Base-by-base conservation (phyloP, 2,329 filamentous ascomycete genomes). In the Microascus cirrosus region DNA sequence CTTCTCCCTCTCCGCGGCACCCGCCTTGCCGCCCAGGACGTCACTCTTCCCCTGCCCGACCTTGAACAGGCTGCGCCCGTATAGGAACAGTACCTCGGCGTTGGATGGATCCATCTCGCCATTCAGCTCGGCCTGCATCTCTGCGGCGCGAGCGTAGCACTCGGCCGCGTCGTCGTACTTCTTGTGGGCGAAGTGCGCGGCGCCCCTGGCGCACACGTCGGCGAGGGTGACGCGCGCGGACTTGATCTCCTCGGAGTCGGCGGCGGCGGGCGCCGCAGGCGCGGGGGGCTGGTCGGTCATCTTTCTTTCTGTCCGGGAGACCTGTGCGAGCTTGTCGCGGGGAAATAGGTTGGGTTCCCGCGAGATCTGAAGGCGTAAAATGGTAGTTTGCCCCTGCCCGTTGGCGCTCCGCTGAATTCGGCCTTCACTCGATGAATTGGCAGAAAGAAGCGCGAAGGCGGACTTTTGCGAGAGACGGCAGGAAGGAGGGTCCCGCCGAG, bases 31-130 rank as follows among this genome's bases (percentile, higher is more conserved):
- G 59, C 94, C 94, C 39, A 99, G 79, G 25, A 99, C 92, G 68
- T 97, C 92, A 68, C 91, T 96, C 72, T 95, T 96, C 70, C 84
- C 86, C 70, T 97, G 89, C 34, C 92, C 94, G 60, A 97, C 88
- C 70, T 92, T 92, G 79, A 95, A 97, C 22, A 99, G 77, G 59
- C 90, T 90, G 68, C 93, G 89, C 15, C 94, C 94, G 72, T 99
- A 99, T 62, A 91, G 83, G 71, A 95, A 99, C 22, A 97, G 83
- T 53, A 99, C 83, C 69, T 97, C 93, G 55, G 92, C 93, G 66
- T 99, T 99, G 59, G 90, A 86, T 3, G 89, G 84, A 18, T 85
- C 85, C 80, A 95, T 89, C 73, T 97, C 94, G 70, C 93, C 94
- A 70, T 96, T 94, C 70, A 96, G 78, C 70, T 90, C 84, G 59